Base-by-base conservation (phyloP, 306 rosid species). In the Dalbergia cochinchinensis region DNA sequence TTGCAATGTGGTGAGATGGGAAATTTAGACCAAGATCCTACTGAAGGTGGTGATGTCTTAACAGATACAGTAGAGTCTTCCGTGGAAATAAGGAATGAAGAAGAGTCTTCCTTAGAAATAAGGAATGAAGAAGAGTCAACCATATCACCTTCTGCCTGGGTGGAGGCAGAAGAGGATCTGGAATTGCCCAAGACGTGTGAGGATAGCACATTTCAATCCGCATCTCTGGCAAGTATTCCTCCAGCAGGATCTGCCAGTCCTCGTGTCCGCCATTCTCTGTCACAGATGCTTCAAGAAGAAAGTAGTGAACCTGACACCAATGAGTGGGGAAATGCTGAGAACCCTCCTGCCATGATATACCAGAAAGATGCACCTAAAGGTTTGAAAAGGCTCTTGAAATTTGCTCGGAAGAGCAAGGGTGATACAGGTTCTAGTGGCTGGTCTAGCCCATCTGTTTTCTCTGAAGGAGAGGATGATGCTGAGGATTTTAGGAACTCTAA, bases 261-360 rank as follows among this genome's bases (percentile, higher is more conserved):
- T 18, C 97, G 94, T 39, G 88, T 95, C 64, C 99, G 94, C 70
- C 99, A 92, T 84, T 95, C 99, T 81, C 86, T 95, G 82, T 93
- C 97, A 35, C 99, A 95, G 89, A 95, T 95, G 99, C 88, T 95
- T 81, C 98, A 89, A 86, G 99, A 95, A 79, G 99, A 95, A 87
- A 91, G 45, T 68, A 95, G 95, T 33, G 99, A 93, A 76, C 90
- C 90, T 16, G 99, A 95, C 72, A 86, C 57, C 63, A 48, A 79
- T 37, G 98, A 95, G 60, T 95, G 99, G 99, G 98, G 98, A 72
- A 93, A 88, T 86, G 98, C 98, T 8, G 99, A 91, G 88, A 92
- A 87, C 60, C 98, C 97, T 82, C 96, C 99, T 11, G 78, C 86
- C 72, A 88, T 90, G 83, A 81, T 90, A 74, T 91, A 80, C 89